phyloP scores from a whole-genome alignment of 148 eudicot genomes.

The Vaccinium darrowii region DNA sequence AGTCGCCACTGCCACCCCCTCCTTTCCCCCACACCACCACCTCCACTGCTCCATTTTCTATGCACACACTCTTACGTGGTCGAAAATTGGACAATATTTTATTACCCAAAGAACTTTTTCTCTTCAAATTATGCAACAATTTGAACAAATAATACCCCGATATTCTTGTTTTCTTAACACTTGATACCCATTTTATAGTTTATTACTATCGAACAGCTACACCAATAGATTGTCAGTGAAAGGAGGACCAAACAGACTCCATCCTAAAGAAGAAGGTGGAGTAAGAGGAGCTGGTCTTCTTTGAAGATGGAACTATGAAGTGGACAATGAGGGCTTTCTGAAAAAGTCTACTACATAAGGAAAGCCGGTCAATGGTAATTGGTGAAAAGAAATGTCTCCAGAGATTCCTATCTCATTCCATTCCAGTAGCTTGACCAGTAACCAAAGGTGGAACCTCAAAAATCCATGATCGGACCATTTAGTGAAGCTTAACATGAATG shows the following conservation, averaged over 20 bases:
- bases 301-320: neutral
- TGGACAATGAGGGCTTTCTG: neutral
- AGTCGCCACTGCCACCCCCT: neutral
- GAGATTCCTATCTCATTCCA: neutral
- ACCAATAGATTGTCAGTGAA: neutral
- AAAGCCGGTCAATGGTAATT: neutral
- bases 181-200: neutral
- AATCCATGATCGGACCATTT: neutral
- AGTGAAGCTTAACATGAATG: neutral
- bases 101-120: neutral
- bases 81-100: neutral
- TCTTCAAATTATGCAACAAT: neutral
- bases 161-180: neutral
- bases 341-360: neutral
- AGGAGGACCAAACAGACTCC: neutral
- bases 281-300: neutral
- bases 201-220: neutral
- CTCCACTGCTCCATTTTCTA: neutral
- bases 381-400: neutral
- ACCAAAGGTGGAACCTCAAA: neutral
- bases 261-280: neutral
- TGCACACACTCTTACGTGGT: neutral
- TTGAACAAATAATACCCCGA: neutral
- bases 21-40: neutral
- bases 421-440: conserved; percentile 4